Conservation (phyloP, 1,139 yeast species). For the Taphrina pruni region DNA sequence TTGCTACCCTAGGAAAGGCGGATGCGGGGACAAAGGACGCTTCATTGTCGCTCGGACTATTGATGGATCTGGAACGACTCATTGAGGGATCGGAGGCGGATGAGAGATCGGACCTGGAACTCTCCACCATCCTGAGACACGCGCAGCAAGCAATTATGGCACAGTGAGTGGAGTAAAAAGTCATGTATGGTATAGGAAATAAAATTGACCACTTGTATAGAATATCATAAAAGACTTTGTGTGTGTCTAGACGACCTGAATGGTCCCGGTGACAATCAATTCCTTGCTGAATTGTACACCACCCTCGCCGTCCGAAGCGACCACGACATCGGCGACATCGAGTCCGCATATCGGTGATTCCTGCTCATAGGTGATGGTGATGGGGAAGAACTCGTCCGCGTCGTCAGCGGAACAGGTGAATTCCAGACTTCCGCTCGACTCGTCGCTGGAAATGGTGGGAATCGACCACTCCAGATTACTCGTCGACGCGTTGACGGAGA, state of each 20-base stretch:
- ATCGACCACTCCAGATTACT: slow-evolving; percentile 55
- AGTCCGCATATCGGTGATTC: slow-evolving; percentile 57
- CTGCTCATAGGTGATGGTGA: slow-evolving; percentile 64
- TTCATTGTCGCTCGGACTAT: slow-evolving; percentile 28
- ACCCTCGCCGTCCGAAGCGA: slow-evolving; percentile 13
- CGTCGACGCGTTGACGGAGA: slow-evolving; percentile 47
- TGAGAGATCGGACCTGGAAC: neutral
- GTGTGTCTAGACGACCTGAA: slow-evolving; percentile 1
- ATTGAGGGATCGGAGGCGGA: neutral
- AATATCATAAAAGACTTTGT: too few species aligned
- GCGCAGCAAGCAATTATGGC: neutral
- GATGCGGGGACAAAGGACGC: neutral
- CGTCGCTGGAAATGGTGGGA: slow-evolving; percentile 52
- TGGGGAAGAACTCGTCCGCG: slow-evolving; percentile 81
- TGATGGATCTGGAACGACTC: slow-evolving; percentile 26
- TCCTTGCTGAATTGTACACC: slow-evolving; percentile 28
- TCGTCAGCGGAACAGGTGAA: slow-evolving; percentile 77
- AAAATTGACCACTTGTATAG: neutral
- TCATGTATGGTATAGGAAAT: neutral
- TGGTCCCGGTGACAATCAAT: slow-evolving; percentile 16
- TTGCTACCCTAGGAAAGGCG: neutral
- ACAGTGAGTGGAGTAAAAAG: neutral
- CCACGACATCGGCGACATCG: slow-evolving; percentile 54
- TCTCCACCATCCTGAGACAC: slow-evolving; percentile 3
- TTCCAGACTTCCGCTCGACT: slow-evolving; percentile 75